These are phyloP conservation scores for Cryptococcus wingfieldii DNA, from an alignment of 1,284 basidiomycete species.

Conservation along the genomic window DNA sequence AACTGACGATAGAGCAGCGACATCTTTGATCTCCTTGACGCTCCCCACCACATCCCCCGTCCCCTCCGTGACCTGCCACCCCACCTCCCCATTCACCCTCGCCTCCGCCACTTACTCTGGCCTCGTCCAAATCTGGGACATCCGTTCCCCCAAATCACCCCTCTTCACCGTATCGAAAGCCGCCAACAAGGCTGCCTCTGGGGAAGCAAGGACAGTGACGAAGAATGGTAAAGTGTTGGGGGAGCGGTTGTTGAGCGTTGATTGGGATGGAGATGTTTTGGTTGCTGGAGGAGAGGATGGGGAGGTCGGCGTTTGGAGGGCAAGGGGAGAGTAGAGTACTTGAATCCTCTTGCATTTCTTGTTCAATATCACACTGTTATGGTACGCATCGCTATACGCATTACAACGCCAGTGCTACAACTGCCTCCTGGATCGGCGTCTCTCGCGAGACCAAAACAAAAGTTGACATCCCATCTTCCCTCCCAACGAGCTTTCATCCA, in stretches of 20 bases:
- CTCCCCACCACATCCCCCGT: conserved; percentile 64
- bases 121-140: conserved; percentile 77
- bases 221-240: conserved; percentile 57
- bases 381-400: too few relatives aligned
- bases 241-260: conserved; percentile 57
- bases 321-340: conserved; percentile 41
- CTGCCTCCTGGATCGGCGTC: too few relatives aligned
- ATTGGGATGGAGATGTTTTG: conserved; percentile 70
- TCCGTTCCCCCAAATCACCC: conserved; percentile 59
- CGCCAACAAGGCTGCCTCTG: conserved; percentile 17
- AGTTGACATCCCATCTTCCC: too few relatives aligned
- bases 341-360: not conserved
- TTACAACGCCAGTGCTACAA: too few relatives aligned
- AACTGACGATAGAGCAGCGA: conserved; percentile 22
- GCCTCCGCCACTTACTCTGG: conserved; percentile 80
- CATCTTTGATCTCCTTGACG: conserved; percentile 53
- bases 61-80: conserved; percentile 61
- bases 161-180: conserved; percentile 53
- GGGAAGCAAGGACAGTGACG: conserved; percentile 31
- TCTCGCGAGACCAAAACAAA: too few relatives aligned
- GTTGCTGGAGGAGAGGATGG: conserved; percentile 80
- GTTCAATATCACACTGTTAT: not conserved
- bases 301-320: conserved; percentile 68
- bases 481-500: too few relatives aligned
- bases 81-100: conserved; percentile 63